phyloP scores from a whole-genome alignment of 306 rosid species.

The Trichosanthes cucumerina region DNA sequence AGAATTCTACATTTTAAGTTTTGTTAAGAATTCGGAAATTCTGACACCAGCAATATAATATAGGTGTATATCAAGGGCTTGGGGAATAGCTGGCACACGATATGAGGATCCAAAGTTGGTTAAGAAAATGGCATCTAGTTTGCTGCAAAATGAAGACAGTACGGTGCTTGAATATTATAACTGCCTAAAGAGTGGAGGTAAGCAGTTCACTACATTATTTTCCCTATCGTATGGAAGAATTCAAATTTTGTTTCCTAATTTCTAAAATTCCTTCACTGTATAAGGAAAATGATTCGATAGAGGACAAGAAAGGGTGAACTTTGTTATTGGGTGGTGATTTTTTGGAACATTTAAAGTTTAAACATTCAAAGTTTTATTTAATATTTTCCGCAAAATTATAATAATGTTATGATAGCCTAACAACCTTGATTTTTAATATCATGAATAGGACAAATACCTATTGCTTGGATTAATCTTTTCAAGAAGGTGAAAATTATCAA shows the following conservation, averaged over 20 bases:
- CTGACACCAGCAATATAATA: constrained; percentile 24
- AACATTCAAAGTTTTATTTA: not conserved
- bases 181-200: constrained; percentile 73
- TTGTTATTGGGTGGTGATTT: not conserved
- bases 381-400: not conserved
- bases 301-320: not conserved
- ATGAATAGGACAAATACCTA: constrained; percentile 47
- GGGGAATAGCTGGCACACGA: constrained; percentile 80
- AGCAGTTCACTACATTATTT: not conserved
- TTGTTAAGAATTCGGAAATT: not conserved
- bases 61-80: constrained; percentile 70
- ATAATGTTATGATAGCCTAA: constrained; percentile 10
- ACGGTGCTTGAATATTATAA: constrained; percentile 42
- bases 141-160: constrained; percentile 26
- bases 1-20: not conserved
- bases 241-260: not conserved
- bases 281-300: not conserved
- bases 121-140: constrained; percentile 43
- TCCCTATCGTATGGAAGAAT: not conserved
- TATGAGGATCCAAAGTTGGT: constrained; percentile 59
- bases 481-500: constrained; percentile 40
- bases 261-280: not conserved
- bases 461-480: constrained; percentile 62
- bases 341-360: not conserved
- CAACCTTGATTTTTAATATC: constrained; percentile 11